Evolutionary conservation across 1,284 basidiomycete genomes (phyloP).

Genomic region (Anthracocystis panici-leucophaei): DNA sequence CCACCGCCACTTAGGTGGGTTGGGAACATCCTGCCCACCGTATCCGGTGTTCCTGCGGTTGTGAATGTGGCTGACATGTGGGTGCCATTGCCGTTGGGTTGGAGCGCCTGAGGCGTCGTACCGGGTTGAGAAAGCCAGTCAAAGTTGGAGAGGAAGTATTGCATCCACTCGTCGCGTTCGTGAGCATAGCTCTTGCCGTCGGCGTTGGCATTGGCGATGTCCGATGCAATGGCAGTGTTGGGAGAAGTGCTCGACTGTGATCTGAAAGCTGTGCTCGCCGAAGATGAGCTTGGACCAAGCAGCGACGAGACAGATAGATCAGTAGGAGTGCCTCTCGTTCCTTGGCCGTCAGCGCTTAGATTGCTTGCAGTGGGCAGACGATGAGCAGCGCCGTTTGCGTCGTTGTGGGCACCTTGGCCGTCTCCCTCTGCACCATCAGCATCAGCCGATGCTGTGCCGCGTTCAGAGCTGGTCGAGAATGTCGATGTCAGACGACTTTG

Average conservation of each 20-base stretch:
- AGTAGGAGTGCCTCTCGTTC: slow-evolving; percentile 12
- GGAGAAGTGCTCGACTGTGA: slow-evolving; percentile 9
- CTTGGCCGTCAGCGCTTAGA: not conserved
- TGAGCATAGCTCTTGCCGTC: slow-evolving; percentile 24
- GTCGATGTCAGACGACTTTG: slow-evolving; percentile 25
- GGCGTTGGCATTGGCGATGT: not conserved
- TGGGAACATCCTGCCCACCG: slow-evolving; percentile 5
- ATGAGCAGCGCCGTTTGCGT: not conserved
- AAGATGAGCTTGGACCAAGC: slow-evolving; percentile 11
- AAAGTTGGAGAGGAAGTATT: slow-evolving; percentile 50
- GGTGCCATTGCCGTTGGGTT: slow-evolving; percentile 7
- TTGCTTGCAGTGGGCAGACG: not conserved
- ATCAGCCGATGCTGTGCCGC: slow-evolving; percentile 27
- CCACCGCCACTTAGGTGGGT: not conserved
- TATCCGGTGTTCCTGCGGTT: not conserved
- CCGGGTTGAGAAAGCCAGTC: slow-evolving; percentile 43
- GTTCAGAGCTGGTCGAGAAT: slow-evolving; percentile 44
- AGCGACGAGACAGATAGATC: slow-evolving; percentile 31
- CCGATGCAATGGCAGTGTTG: slow-evolving; percentile 1
- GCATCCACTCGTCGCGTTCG: slow-evolving; percentile 54
- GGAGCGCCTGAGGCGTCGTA: slow-evolving; percentile 14
- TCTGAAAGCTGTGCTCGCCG: slow-evolving; percentile 3
- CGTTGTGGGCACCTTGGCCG: not conserved
- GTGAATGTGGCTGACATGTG: slow-evolving; percentile 9
- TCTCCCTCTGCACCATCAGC: not conserved